Conservation (phyloP, 768 basidiomycete genomes). For the Tricholoma matsutake region DNA sequence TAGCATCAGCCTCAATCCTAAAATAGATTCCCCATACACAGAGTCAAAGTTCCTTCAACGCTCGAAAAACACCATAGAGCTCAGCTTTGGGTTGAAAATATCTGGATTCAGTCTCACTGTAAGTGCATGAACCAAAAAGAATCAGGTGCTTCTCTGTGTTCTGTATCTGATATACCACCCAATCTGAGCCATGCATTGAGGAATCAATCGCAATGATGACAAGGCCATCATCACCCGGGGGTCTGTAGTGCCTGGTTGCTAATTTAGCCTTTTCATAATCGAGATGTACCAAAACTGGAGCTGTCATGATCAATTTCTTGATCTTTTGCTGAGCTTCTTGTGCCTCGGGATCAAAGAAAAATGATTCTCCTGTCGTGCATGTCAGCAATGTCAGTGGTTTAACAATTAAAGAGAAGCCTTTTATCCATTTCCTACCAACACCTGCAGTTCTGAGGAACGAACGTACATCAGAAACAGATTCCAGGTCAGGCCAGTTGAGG, state of each 20-base stretch:
- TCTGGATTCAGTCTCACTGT: slow-evolving; percentile 26
- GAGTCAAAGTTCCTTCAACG: slow-evolving; percentile 26
- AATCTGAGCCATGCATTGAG: slow-evolving; percentile 29
- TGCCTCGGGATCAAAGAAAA: slow-evolving; percentile 22
- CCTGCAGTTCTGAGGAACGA: slow-evolving; percentile 24
- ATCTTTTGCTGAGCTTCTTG: slow-evolving; percentile 23
- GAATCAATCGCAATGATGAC: slow-evolving; percentile 35
- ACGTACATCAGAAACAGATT: slow-evolving; percentile 15
- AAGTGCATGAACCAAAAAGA: slow-evolving; percentile 31
- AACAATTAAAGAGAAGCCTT: slow-evolving; percentile 19
- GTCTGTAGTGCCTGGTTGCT: slow-evolving; percentile 3
- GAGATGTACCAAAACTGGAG: slow-evolving; percentile 29
- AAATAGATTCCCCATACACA: no score
- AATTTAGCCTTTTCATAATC: slow-evolving; percentile 23
- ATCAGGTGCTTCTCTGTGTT: slow-evolving; percentile 21
- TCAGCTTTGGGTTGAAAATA: slow-evolving; percentile 38
- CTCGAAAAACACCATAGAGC: slow-evolving; percentile 33
- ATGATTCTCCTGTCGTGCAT: slow-evolving; percentile 11
- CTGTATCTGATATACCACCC: slow-evolving; percentile 29
- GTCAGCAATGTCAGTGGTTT: slow-evolving; percentile 22
- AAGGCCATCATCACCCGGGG: slow-evolving; percentile 15
- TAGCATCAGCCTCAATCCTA: no score
- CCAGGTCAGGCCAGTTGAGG: slow-evolving; percentile 22
- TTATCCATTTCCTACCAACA: slow-evolving; percentile 21
- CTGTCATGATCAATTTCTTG: slow-evolving; percentile 16